Base-by-base conservation (phyloP, 768 basidiomycete species). In the Austroboletus eburneus region DNA sequence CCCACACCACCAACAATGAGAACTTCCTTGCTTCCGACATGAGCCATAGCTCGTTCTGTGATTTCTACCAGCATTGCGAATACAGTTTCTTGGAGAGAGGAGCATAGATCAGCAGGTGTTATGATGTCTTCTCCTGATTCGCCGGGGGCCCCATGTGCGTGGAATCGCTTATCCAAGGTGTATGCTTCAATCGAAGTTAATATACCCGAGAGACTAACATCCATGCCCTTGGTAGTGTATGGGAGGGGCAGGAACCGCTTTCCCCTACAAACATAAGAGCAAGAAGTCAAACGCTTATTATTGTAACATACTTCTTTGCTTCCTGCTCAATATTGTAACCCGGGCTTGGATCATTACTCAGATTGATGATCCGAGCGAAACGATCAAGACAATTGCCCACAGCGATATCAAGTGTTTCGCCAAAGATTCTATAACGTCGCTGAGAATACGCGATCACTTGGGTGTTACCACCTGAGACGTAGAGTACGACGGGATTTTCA, bases 21-120 rank as follows among this genome's bases (percentile, higher is more conserved):
- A 2, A 97, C 94, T 58, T 99, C 94, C 65, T 80, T 91, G 57
- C 91, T 95, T 10, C 89, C 89, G 18, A 97, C 94, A 66, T 98
- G 96, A 23, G 96, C 96, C 96, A 99, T 97, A 9, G 96, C 96
- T 32, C 96, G 77, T 66, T 99, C 96, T 0, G 96, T 98, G 50
- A 97, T 99, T 69, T 99, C 96, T 14, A 99, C 96, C 3, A 99
- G 75, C 96, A 99, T 99, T 1, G 94, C 87, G 64, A 88, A 99
- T 1, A 97, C 83, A 0, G 90, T 96, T 68, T 99, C 96, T 68
- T 99, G 96, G 4, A 99, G 72, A 5, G 92, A 93, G 67, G 92
- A 97, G 68, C 96, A 99, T 22, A 99, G 70, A 65, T 99, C 96
- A n/a, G 91, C 87, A 12, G 94, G 83, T 7, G 91, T 97, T 58